These are phyloP conservation scores for Aspergillus terreus DNA, from an alignment of 2,329 filamentous ascomycete genomes.

Conservation along the genomic window DNA sequence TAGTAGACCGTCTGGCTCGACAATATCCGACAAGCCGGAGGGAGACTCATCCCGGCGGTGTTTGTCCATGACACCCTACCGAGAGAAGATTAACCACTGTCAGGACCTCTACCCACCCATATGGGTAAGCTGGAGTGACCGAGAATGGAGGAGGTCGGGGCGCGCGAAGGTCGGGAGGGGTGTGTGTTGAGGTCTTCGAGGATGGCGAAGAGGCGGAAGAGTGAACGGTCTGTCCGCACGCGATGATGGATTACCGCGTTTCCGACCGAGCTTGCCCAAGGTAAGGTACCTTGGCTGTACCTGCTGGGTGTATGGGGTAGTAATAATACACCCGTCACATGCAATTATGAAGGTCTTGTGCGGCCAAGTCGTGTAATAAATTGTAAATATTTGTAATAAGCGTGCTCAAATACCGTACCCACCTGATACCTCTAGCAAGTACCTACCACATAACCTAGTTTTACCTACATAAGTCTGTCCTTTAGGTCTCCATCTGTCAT, in stretches of 20 bases:
- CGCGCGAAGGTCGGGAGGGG: not conserved
- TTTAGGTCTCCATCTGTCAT: no score
- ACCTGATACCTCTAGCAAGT: no score
- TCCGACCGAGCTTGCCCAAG: not conserved
- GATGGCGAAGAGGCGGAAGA: not conserved
- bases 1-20: slow-evolving; percentile 43
- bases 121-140: slow-evolving; percentile 14
- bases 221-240: slow-evolving; percentile 15
- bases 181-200: not conserved
- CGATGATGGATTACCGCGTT: slow-evolving; percentile 31
- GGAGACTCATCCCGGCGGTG: slow-evolving; percentile 45
- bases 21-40: slow-evolving; percentile 39
- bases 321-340: slow-evolving; percentile 3
- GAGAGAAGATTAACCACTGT: slow-evolving; percentile 11
- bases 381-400: no score
- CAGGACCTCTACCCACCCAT: slow-evolving; percentile 26
- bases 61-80: slow-evolving; percentile 39
- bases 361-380: no score
- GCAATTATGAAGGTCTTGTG: not conserved
- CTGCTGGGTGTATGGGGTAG: not conserved
- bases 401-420: no score
- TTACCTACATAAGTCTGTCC: no score
- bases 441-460: no score
- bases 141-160: slow-evolving; percentile 4
- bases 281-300: no score